phyloP scores from a whole-genome alignment of 768 basidiomycete species.

The Suillus placidus region DNA sequence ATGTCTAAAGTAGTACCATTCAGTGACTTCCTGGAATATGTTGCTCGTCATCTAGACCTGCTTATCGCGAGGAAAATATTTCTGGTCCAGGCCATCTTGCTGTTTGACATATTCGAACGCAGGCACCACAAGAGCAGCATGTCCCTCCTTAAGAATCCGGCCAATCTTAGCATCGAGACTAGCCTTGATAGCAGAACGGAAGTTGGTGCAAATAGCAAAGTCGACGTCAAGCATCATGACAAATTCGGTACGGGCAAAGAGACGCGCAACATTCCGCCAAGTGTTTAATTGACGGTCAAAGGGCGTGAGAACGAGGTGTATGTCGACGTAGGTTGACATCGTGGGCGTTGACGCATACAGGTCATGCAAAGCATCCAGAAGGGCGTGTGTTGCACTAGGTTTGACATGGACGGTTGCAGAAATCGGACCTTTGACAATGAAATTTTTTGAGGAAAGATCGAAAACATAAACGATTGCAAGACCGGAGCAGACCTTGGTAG shows the following conservation, averaged over 20 bases:
- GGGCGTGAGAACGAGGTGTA: constrained; percentile 82
- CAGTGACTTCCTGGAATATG: not conserved
- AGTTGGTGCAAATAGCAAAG: constrained; percentile 83
- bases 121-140: constrained; percentile 77
- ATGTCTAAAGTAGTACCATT: constrained; percentile 37
- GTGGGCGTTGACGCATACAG: constrained; percentile 67
- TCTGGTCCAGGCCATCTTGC: constrained; percentile 60
- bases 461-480: not conserved
- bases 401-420: constrained; percentile 82
- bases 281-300: constrained; percentile 88
- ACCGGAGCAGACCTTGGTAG: constrained; percentile 62
- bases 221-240: constrained; percentile 94
- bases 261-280: constrained; percentile 84
- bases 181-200: constrained; percentile 57
- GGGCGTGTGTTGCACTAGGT: constrained; percentile 39
- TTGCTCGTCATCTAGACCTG: constrained; percentile 41
- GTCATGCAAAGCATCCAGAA: constrained; percentile 64
- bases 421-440: constrained; percentile 63
- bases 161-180: constrained; percentile 37
- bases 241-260: constrained; percentile 81
- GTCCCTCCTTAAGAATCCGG: constrained; percentile 54
- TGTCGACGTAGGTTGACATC: constrained; percentile 74
- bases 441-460: not conserved
- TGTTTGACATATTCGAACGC: constrained; percentile 81
- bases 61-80: constrained; percentile 70